Evolutionary conservation across 352 stramenopile genomes (phyloP).

Genomic region (Lagenidium giganteum): DNA sequence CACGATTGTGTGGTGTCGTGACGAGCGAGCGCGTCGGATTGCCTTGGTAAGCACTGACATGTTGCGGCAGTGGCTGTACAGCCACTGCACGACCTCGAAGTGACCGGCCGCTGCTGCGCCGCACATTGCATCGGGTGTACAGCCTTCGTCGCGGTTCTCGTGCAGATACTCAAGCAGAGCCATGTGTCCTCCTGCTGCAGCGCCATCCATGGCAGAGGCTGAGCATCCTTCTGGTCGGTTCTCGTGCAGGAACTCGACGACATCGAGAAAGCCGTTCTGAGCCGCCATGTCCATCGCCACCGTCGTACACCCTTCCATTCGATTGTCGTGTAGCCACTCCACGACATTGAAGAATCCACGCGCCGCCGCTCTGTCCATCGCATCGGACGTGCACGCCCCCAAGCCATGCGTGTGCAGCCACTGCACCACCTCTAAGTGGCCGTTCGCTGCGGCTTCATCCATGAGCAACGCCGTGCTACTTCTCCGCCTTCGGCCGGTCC

Average conservation of each 20-base stretch:
- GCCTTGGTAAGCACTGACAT: too few relatives aligned
- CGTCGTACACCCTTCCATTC: conserved; percentile 13
- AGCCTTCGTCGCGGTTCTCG: conserved; percentile 26
- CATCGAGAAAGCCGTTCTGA: conserved; percentile 21
- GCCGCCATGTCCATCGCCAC: conserved; percentile 31
- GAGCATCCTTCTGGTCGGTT: conserved; percentile 30
- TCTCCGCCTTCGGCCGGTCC: too few relatives aligned
- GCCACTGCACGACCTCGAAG: conserved; percentile 29
- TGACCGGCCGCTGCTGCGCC: conserved; percentile 42
- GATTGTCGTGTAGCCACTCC: conserved; percentile 28
- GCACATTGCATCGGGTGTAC: conserved; percentile 48
- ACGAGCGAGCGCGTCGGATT: too few relatives aligned
- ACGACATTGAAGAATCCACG: conserved; percentile 35
- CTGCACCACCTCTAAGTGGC: conserved; percentile 45
- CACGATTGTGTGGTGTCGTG: too few relatives aligned
- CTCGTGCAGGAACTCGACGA: conserved; percentile 35
- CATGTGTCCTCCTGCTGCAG: conserved; percentile 25
- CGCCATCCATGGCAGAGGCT: conserved; percentile 37
- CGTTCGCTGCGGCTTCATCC: conserved; percentile 33
- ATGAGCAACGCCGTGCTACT: too few relatives aligned
- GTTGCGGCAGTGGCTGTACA: not conserved
- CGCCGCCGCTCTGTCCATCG: conserved; percentile 24
- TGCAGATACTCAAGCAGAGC: conserved; percentile 43
- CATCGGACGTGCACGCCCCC: conserved; percentile 32
- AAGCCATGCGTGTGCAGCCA: conserved; percentile 42